Conservation (phyloP, 805 yeast genomes). For the Clavispora santaluciae region DNA sequence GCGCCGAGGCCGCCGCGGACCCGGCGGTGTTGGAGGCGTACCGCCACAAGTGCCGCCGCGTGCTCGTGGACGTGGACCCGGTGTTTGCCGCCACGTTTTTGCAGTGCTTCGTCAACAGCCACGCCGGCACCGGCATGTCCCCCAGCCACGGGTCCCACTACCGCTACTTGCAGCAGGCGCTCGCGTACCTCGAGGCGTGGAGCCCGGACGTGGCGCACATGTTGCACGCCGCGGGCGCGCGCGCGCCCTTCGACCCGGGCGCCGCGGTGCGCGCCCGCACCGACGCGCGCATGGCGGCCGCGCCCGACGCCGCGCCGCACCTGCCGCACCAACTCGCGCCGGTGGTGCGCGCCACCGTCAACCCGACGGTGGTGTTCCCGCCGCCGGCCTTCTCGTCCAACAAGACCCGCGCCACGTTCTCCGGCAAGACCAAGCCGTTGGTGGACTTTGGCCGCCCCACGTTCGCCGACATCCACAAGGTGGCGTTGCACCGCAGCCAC, state of each 20-base stretch:
- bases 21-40: conserved; percentile 18
- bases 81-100: conserved; percentile 28
- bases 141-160: conserved; percentile 25
- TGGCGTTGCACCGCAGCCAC: conserved; percentile 12
- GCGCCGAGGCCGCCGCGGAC: conserved; percentile 18
- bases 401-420: conserved; percentile 21
- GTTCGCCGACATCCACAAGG: conserved; percentile 14
- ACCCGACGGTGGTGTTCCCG: conserved; percentile 30
- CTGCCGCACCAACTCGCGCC: conserved; percentile 1
- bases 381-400: conserved; percentile 22
- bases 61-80: conserved; percentile 27
- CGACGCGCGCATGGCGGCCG: conserved; percentile 4
- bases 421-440: conserved; percentile 22
- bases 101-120: conserved; percentile 23
- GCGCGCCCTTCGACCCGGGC: background rate
- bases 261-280: conserved; percentile 6
- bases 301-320: background rate
- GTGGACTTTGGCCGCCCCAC: conserved; percentile 29
- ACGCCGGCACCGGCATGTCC: conserved; percentile 24
- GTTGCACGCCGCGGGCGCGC: background rate
- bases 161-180: conserved; percentile 25
- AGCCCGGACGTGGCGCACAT: conserved; percentile 27
- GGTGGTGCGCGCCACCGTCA: conserved; percentile 11
- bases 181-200: conserved; percentile 29
- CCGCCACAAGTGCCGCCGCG: conserved; percentile 13